Conservation (phyloP, 2,329 filamentous ascomycete genomes). For the Alternaria longipes region DNA sequence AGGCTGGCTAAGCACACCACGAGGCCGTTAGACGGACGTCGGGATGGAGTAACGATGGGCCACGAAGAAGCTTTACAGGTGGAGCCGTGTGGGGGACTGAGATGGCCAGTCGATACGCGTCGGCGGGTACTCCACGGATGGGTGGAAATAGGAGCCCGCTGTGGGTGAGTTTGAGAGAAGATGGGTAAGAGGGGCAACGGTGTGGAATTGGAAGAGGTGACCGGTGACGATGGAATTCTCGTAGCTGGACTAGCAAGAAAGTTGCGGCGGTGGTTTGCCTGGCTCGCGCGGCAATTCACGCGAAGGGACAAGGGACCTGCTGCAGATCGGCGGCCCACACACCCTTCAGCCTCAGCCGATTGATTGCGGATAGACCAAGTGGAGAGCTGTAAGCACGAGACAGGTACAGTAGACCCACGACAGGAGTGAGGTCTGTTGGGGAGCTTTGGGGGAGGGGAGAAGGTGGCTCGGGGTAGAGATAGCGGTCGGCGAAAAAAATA, state of each 20-base stretch:
- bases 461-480: slow-evolving; percentile 25
- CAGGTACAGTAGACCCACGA: slow-evolving; percentile 44
- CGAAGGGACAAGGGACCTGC: slow-evolving; percentile 45
- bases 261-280: slow-evolving; percentile 37
- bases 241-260: slow-evolving; percentile 24
- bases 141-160: slow-evolving; percentile 32
- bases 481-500: slow-evolving; percentile 38
- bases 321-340: slow-evolving; percentile 49
- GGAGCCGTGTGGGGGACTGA: slow-evolving; percentile 48
- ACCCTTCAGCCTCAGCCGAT: slow-evolving; percentile 50
- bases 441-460: slow-evolving; percentile 28
- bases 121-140: slow-evolving; percentile 31
- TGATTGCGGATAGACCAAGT: slow-evolving; percentile 46
- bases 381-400: slow-evolving; percentile 46
- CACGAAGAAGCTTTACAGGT: slow-evolving; percentile 42
- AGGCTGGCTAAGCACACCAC: slow-evolving; percentile 34
- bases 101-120: slow-evolving; percentile 35
- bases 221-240: slow-evolving; percentile 24
- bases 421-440: slow-evolving; percentile 26
- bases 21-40: slow-evolving; percentile 37
- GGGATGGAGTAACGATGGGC: slow-evolving; percentile 39
- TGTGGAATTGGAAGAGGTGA: slow-evolving; percentile 28
- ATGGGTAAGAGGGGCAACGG: slow-evolving; percentile 18
- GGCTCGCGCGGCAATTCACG: slow-evolving; percentile 43
- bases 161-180: slow-evolving; percentile 22